Evolutionary conservation across 2,329 filamentous ascomycete species (phyloP).

Genomic region (Ciborinia camelliae): DNA sequence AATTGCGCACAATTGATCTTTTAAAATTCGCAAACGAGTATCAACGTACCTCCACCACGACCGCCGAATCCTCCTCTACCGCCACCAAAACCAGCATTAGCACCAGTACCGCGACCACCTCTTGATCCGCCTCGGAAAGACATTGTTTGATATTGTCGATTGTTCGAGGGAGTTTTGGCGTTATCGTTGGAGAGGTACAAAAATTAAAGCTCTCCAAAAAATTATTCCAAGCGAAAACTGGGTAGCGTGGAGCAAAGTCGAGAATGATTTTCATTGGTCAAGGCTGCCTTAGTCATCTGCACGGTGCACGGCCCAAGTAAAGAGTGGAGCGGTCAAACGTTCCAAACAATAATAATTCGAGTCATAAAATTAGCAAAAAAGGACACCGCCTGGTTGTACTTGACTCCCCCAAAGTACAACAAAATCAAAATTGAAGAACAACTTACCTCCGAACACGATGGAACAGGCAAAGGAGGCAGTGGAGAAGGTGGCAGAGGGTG

Average conservation of each 20-base stretch:
- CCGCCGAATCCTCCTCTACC: conserved; percentile 49
- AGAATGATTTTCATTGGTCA: conserved; percentile 15
- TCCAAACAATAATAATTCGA: not conserved
- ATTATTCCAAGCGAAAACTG: conserved; percentile 21
- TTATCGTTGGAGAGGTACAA: conserved; percentile 34
- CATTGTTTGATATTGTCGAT: conserved; percentile 30
- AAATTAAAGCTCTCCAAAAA: conserved; percentile 23
- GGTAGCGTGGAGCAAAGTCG: conserved; percentile 13
- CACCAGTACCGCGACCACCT: conserved; percentile 47
- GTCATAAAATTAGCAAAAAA: conserved; percentile 18
- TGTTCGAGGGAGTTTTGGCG: conserved; percentile 39
- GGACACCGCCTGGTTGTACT: conserved; percentile 9
- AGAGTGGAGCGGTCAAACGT: conserved; percentile 6
- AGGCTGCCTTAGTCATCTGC: not conserved
- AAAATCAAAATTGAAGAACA: not conserved
- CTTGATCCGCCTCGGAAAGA: conserved; percentile 57
- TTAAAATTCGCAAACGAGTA: conserved; percentile 26
- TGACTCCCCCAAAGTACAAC: conserved; percentile 2
- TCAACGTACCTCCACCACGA: conserved; percentile 42
- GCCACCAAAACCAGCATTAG: conserved; percentile 50
- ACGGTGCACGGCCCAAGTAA: not conserved
- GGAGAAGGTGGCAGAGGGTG: conserved; percentile 51
- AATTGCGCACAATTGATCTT: conserved; percentile 18
- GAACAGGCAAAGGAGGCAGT: conserved; percentile 49
- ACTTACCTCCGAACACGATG: conserved; percentile 38